A percentile compares a stretch with the other conserved stretches of the same genome.
Evolutionary conservation across 2,329 filamentous ascomycete species (phyloP).

Genomic region (Dactylellina sp.): DNA sequence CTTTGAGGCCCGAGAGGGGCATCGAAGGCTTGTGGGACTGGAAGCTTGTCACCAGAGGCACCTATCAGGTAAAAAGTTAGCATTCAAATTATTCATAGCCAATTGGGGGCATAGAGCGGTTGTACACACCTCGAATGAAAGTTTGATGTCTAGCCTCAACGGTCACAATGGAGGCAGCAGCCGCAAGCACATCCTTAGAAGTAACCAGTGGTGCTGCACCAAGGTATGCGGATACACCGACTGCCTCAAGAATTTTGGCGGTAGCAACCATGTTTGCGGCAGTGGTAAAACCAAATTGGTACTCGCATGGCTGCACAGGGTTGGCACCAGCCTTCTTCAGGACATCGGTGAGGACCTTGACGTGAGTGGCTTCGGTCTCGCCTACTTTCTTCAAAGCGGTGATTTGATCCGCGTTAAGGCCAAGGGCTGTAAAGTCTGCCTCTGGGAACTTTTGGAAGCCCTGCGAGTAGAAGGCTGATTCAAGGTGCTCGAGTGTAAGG

Average conservation of each 20-base stretch:
- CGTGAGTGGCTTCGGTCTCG: slow-evolving; percentile 73
- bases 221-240: slow-evolving; percentile 78
- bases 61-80: slow-evolving; percentile 27
- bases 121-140: slow-evolving; percentile 72
- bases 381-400: slow-evolving; percentile 73
- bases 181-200: slow-evolving; percentile 71
- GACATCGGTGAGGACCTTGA: slow-evolving; percentile 71
- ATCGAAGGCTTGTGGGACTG: slow-evolving; percentile 77
- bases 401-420: slow-evolving; percentile 70
- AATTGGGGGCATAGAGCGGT: no score
- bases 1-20: slow-evolving; percentile 75
- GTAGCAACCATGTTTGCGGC: slow-evolving; percentile 76
- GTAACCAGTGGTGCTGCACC: slow-evolving; percentile 76
- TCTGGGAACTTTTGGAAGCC: slow-evolving; percentile 76
- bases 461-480: slow-evolving; percentile 77
- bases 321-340: slow-evolving; percentile 73
- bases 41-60: slow-evolving; percentile 63
- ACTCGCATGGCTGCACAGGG: slow-evolving; percentile 77
- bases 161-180: slow-evolving; percentile 77
- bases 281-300: slow-evolving; percentile 77
- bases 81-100: no score
- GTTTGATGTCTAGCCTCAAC: slow-evolving; percentile 80
- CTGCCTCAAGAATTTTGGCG: slow-evolving; percentile 77
- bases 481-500: slow-evolving; percentile 79
- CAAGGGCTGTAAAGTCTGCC: slow-evolving; percentile 73